Percentiles rank a stretch among this genome's conserved stretches.
phyloP scores from a whole-genome alignment of 1,284 basidiomycete species.

The Ceratobasidium sp. region DNA sequence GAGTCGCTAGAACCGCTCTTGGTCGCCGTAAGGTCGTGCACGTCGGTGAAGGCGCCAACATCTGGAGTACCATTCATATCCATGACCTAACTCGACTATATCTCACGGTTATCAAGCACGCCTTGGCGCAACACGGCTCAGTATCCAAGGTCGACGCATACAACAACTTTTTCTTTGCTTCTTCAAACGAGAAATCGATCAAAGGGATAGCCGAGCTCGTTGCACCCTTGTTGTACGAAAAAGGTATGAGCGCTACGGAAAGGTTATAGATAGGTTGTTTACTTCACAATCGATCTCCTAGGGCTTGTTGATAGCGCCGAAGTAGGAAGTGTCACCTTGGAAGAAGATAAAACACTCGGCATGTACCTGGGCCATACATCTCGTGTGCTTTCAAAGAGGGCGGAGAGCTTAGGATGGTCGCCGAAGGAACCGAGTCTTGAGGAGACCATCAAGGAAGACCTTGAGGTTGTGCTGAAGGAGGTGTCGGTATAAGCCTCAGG shows the following conservation, averaged over 20 bases:
- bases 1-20: neutral
- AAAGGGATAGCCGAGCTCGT: neutral
- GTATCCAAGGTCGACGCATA: slow-evolving; percentile 17
- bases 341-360: slow-evolving; percentile 7
- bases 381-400: slow-evolving; percentile 7
- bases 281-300: neutral
- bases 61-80: slow-evolving; percentile 18
- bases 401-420: slow-evolving; percentile 14
- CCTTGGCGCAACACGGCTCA: slow-evolving; percentile 1
- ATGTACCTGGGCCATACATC: slow-evolving; percentile 14
- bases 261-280: neutral
- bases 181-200: slow-evolving; percentile 18
- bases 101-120: slow-evolving; percentile 7
- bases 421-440: slow-evolving; percentile 8
- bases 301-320: slow-evolving; percentile 22
- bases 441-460: neutral
- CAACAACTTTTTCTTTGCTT: slow-evolving; percentile 28
- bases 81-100: slow-evolving; percentile 10
- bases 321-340: slow-evolving; percentile 10
- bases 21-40: slow-evolving; percentile 16
- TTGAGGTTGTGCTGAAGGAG: slow-evolving; percentile 5
- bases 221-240: slow-evolving; percentile 18
- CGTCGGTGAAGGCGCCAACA: slow-evolving; percentile 19
- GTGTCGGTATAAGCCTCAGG: neutral
- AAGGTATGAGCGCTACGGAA: neutral